These are phyloP conservation scores for Mycena latifolia DNA, from an alignment of 768 basidiomycete genomes.

Conservation along the genomic window DNA sequence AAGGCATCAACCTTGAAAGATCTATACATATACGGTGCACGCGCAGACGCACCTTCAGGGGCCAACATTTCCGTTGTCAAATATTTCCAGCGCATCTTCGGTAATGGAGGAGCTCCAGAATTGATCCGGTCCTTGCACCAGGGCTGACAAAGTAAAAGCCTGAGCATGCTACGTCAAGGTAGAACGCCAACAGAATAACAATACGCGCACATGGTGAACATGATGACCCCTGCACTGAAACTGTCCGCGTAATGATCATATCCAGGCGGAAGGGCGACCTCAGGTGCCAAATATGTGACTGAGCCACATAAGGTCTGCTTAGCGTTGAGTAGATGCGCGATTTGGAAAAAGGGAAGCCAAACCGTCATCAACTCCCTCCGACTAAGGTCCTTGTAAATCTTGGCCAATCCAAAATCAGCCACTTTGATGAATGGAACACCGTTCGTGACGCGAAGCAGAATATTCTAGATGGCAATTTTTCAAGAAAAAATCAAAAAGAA, in stretches of 20 bases:
- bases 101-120: background rate
- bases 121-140: background rate
- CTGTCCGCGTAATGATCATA: conserved; percentile 29
- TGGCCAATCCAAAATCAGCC: conserved; percentile 34
- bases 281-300: conserved; percentile 21
- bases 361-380: conserved; percentile 14
- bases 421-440: conserved; percentile 29
- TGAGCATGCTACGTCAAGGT: conserved; percentile 2
- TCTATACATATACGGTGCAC: no score
- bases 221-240: conserved; percentile 28
- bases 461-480: conserved; percentile 20
- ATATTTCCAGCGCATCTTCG: conserved; percentile 7
- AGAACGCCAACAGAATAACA: background rate
- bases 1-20: background rate
- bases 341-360: background rate
- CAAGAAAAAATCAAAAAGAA: background rate
- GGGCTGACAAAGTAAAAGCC: conserved; percentile 13
- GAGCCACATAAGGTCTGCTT: conserved; percentile 13
- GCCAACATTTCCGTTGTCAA: conserved; percentile 4
- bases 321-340: background rate
- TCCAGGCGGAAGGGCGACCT: conserved; percentile 16
- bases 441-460: conserved; percentile 10
- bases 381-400: background rate
- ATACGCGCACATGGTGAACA: conserved; percentile 25
- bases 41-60: conserved; percentile 18